Base-by-base conservation (phyloP, 108 stramenopile species). In the Cyclotella baltica region DNA sequence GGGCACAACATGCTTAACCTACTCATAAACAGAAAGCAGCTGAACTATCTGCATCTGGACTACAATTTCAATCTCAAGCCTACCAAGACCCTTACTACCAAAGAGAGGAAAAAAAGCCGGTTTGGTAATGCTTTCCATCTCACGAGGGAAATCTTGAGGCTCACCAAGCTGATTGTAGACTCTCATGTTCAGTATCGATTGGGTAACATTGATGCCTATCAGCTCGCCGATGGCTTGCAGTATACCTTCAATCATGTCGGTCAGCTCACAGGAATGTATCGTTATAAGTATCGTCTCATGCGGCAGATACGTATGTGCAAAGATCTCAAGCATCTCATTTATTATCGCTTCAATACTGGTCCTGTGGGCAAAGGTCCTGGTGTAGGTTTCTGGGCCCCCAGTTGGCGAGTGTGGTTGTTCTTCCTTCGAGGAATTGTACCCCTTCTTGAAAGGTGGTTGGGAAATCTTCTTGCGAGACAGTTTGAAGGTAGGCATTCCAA, bases 1-100 rank as follows among this genome's bases (percentile, higher is more conserved):
- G 99, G 99, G 28, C 96, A 99, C 92, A 99, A 99, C 82, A 98
- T 99, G 89, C 89, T 99, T 48, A 98, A 98, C 72, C 77, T 99
- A 31, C 92, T 99, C 33, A 99, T 99, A 70, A 95, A 98, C 73
- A 85, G 98, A 36, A 99, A 99, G 90, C 95, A 96, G 84, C 90
- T 99, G 50, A 97, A 98, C 70, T 99, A 99, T 81, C 86, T 99
- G 62, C 99, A 99, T 86, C 85, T 99, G 61, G 99, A 99, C 80
- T 99, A 99, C 92, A 99, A 99, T 86, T 99, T 99, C 80, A 99
- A 99, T 77, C 84, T 99, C 51, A 99, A 99, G 85, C 99, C 99
- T 22, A 98, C 98, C 72, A 99, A 99, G 88, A 99, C 99, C n/a
- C 82, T 99, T 58, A 99, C 99, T 15, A 99, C 99, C 38, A 99